Percentiles rank a stretch among this genome's conserved stretches.
Conservation (phyloP, 2,329 filamentous ascomycete genomes). For the Chrysoporthe puriensis region DNA sequence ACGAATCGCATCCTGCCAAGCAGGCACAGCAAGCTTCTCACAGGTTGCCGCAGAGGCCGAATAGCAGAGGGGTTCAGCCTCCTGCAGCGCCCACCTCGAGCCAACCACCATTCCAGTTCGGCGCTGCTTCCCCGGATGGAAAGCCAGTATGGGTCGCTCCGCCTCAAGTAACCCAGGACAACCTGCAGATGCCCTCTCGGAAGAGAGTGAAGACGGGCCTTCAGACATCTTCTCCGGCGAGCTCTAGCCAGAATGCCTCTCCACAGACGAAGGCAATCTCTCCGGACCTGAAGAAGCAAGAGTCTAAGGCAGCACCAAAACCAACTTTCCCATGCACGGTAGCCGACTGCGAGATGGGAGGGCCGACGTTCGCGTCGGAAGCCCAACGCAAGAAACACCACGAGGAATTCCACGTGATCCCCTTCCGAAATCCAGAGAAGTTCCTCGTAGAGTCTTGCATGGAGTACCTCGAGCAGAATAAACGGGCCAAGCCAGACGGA, state of each 20-base stretch:
- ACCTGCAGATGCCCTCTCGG: slow-evolving; percentile 56
- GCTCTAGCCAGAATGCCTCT: slow-evolving; percentile 33
- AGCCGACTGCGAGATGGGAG: slow-evolving; percentile 55
- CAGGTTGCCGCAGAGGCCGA: slow-evolving; percentile 50
- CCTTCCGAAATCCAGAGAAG: slow-evolving; percentile 57
- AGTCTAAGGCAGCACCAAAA: slow-evolving; percentile 42
- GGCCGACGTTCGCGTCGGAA: slow-evolving; percentile 55
- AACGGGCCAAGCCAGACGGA: slow-evolving; percentile 39
- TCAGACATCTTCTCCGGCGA: slow-evolving; percentile 42
- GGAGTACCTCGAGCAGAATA: slow-evolving; percentile 56
- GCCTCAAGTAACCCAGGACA: slow-evolving; percentile 54
- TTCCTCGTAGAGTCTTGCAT: slow-evolving; percentile 57
- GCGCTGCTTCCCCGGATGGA: slow-evolving; percentile 61
- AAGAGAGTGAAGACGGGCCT: slow-evolving; percentile 59
- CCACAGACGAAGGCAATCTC: slow-evolving; percentile 47
- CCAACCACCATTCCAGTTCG: slow-evolving; percentile 61
- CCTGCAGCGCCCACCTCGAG: slow-evolving; percentile 61
- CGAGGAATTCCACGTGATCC: slow-evolving; percentile 63
- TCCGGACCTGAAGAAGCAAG: slow-evolving; percentile 47
- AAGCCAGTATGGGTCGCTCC: slow-evolving; percentile 59
- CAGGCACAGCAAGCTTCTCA: slow-evolving; percentile 48
- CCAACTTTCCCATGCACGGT: slow-evolving; percentile 57
- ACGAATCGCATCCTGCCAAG: slow-evolving; percentile 55
- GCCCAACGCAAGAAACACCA: slow-evolving; percentile 57
- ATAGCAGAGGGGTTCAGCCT: slow-evolving; percentile 51